phyloP scores from a whole-genome alignment of 225 moss, liverwort and hornwort genomes.

The Sphagnum contortum region DNA sequence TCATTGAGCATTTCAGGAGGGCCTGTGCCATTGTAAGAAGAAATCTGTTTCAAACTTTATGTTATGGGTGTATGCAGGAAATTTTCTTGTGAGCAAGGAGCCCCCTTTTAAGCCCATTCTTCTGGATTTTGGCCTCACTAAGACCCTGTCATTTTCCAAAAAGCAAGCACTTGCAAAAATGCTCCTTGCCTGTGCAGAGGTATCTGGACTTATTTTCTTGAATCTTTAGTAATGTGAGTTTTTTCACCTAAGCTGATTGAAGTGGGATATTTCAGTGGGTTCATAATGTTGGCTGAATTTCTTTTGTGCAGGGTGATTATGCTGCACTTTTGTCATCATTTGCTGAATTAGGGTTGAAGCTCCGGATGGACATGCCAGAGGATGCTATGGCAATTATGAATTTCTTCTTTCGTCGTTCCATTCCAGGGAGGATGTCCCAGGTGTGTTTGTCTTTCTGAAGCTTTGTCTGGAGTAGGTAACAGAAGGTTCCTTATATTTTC shows the following conservation, averaged over 20 bases:
- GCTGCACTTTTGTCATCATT: slow-evolving; percentile 81
- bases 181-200: slow-evolving; percentile 95
- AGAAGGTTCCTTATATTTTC: background rate
- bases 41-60: background rate
- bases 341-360: slow-evolving; percentile 89
- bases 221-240: background rate
- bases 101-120: slow-evolving; percentile 82
- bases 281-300: too few relatives aligned
- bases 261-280: background rate
- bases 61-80: slow-evolving; percentile 35
- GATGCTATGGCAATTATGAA: slow-evolving; percentile 96
- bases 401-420: slow-evolving; percentile 95
- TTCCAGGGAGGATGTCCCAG: slow-evolving; percentile 81
- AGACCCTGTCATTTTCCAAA: slow-evolving; percentile 74
- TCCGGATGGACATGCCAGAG: slow-evolving; percentile 88
- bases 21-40: too few relatives aligned
- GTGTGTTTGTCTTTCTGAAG: slow-evolving; percentile 23
- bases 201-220: slow-evolving; percentile 10
- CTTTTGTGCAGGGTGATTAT: slow-evolving; percentile 70
- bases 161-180: slow-evolving; percentile 97
- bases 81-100: slow-evolving; percentile 80
- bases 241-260: background rate
- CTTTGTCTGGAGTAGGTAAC: background rate
- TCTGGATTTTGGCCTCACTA: slow-evolving; percentile 92
- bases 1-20: too few relatives aligned